Base-by-base conservation (phyloP, 202 grass and related monocot species). In the Panicum virgatum region DNA sequence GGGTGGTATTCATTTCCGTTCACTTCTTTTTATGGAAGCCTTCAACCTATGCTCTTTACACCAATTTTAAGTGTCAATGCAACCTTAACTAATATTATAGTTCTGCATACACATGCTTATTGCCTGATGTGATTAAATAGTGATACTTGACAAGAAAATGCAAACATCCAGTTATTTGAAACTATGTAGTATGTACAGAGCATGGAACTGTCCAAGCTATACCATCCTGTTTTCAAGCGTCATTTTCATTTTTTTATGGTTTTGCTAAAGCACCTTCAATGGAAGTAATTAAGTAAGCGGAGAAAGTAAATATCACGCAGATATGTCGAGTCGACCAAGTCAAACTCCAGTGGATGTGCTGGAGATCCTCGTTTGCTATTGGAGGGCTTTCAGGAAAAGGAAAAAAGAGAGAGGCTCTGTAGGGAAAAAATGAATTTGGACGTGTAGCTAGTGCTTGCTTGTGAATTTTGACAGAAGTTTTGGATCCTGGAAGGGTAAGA, bases 381-480 rank as follows among this genome's bases (percentile, higher is more conserved):
- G 44, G 44, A 15, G 12, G 36, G 20, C 46, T 44, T 57, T 75
- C 20, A 12, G 14, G 38, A 46, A 61, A 39, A 65, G 72, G 43
- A 45, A 46, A 54, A 48, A 50, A 22, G n/a, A 75, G 45, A 65
- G 59, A 52, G n/a, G 36, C 69, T 73, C 39, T 6, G 16, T 7
- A 36, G 19, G 43, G 27, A 76, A 25, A 34, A 54, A 54, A 25
- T 8, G 42, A 75, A 66, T 75, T 45, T 9, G 12, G 25, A 9
- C 32, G n/a, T 53, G 44, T 62, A 25, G 44, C 12, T 32, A 48
- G 34, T 78, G 54, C 18, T 50, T 70, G 14, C 43, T 52, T 18
- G n/a, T 78, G 75, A 62, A 50, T 39, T 71, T 39, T 13, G 18
- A 71, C 65, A 62, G n/a, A 70, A 78, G 16, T 52, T 77, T 29